phyloP scores from a whole-genome alignment of 495 filamentous ascomycete genomes.

The Aspergillus ellipticus region DNA sequence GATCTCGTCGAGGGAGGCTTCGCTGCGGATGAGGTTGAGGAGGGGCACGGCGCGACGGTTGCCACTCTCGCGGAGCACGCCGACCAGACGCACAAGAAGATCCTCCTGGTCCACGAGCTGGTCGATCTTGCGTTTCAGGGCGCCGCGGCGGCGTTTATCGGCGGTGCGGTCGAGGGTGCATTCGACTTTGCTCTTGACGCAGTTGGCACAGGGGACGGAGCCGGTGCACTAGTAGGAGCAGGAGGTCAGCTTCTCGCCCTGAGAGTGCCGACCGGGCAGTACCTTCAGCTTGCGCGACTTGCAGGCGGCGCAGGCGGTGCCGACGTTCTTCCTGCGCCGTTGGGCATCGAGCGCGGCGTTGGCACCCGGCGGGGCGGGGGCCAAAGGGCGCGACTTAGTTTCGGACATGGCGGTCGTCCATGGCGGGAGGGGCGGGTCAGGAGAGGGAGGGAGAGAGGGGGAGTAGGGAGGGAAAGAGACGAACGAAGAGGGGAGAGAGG shows the following conservation, averaged over 20 bases:
- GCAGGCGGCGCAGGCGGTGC: slow-evolving; percentile 27
- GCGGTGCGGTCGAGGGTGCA: slow-evolving; percentile 30
- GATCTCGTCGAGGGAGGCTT: slow-evolving; percentile 31
- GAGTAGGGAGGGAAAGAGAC: background rate
- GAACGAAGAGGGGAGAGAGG: background rate
- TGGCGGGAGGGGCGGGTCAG: background rate
- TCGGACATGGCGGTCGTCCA: slow-evolving; percentile 19
- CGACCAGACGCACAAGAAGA: slow-evolving; percentile 25
- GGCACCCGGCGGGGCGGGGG: slow-evolving; percentile 16
- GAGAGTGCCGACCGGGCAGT: background rate
- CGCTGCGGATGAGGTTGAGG: slow-evolving; percentile 34
- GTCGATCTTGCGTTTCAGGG: slow-evolving; percentile 35
- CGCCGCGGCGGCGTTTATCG: slow-evolving; percentile 33
- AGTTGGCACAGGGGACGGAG: slow-evolving; percentile 29
- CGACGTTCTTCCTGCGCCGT: slow-evolving; percentile 23
- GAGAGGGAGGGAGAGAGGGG: background rate
- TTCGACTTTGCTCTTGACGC: slow-evolving; percentile 24
- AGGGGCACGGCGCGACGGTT: slow-evolving; percentile 19
- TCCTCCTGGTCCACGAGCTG: slow-evolving; percentile 29
- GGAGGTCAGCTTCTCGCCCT: background rate
- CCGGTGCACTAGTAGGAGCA: slow-evolving; percentile 35
- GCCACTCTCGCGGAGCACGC: slow-evolving; percentile 23
- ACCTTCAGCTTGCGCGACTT: slow-evolving; percentile 32
- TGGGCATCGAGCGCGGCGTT: slow-evolving; percentile 10
- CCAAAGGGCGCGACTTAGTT: slow-evolving; percentile 17